phyloP scores from a whole-genome alignment of 78 protist genomes.

The Dictyostelium discoideum region DNA sequence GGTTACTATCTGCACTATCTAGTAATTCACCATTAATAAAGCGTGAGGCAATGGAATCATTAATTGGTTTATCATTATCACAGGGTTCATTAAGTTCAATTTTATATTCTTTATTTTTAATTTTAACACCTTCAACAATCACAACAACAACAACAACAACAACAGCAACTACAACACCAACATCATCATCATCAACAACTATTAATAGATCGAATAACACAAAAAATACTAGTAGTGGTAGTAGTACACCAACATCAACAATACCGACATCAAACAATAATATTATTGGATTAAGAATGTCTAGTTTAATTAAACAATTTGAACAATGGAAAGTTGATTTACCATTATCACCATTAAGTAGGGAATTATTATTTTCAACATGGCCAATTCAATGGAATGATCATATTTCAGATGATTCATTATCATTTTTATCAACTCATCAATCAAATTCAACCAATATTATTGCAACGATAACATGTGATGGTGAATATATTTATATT shows the following conservation, averaged over 20 bases:
- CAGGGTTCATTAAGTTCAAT: conserved; percentile 63
- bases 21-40: conserved; percentile 3
- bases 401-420: conserved; percentile 44
- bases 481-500: conserved; percentile 78
- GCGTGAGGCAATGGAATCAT: conserved; percentile 74
- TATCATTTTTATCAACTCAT: conserved; percentile 21
- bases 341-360: conserved; percentile 64
- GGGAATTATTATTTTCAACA: conserved; percentile 66
- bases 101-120: conserved; percentile 39
- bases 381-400: conserved; percentile 81
- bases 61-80: conserved; percentile 48
- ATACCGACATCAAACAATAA: neutral
- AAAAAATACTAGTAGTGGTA: neutral
- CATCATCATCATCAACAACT: neutral
- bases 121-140: conserved; percentile 16
- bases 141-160: neutral
- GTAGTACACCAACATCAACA: neutral
- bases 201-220: neutral
- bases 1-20: conserved; percentile 74
- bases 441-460: conserved; percentile 20
- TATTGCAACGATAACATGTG: conserved; percentile 74
- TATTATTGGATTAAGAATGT: conserved; percentile 33
- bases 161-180: neutral
- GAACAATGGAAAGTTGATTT: conserved; percentile 85
- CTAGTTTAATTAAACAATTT: conserved; percentile 22